Conservation (phyloP, 1,139 yeast genomes). For the Zygosaccharomyces sapae region DNA sequence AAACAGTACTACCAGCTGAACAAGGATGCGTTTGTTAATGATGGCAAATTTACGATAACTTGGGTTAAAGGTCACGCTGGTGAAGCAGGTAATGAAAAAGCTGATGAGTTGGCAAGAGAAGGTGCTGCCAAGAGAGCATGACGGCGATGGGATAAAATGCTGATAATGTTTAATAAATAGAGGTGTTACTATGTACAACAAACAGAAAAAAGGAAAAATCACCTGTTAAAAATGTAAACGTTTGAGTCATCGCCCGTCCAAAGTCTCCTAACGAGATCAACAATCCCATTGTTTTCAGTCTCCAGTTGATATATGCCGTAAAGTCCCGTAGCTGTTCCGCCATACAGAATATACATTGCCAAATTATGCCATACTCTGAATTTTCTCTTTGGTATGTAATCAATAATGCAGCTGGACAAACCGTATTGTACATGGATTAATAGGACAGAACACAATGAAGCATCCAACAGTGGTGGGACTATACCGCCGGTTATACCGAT, state of each 20-base stretch:
- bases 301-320: conserved; percentile 83
- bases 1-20: conserved; percentile 33
- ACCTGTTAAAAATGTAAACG: conserved; percentile 30
- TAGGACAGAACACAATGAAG: conserved; percentile 57
- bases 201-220: conserved; percentile 12
- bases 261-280: conserved; percentile 43
- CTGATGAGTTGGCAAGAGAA: conserved; percentile 66
- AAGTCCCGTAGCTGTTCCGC: conserved; percentile 67
- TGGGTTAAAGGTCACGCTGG: conserved; percentile 78
- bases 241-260: conserved; percentile 41
- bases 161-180: conserved; percentile 1
- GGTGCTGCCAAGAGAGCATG: conserved; percentile 45
- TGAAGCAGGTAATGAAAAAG: conserved; percentile 65
- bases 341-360: conserved; percentile 60
- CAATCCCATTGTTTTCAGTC: conserved; percentile 59
- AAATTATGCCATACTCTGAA: conserved; percentile 67
- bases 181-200: conserved; percentile 6
- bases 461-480: conserved; percentile 64
- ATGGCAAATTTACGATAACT: conserved; percentile 40
- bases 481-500: conserved; percentile 45
- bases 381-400: conserved; percentile 81
- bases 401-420: conserved; percentile 78
- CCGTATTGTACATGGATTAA: conserved; percentile 79
- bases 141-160: too few relatives aligned
- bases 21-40: conserved; percentile 22